Evolutionary conservation across 352 stramenopile species (phyloP).

Genomic region (Phytophthora nicotianae): DNA sequence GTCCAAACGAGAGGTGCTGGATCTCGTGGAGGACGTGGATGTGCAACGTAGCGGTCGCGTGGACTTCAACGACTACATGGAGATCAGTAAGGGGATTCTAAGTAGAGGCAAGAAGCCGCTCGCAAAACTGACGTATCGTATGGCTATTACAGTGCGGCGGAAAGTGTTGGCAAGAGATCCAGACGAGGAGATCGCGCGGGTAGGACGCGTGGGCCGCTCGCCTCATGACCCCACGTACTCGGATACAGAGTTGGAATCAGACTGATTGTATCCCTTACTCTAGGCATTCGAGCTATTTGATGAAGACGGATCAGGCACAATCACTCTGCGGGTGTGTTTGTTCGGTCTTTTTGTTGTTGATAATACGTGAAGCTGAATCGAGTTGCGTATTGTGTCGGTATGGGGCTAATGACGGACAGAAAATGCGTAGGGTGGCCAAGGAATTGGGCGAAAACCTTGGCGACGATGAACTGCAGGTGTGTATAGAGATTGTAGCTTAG

Average conservation of each 20-base stretch:
- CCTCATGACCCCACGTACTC: conserved; percentile 22
- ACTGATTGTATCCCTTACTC: conserved; percentile 25
- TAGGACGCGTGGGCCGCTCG: conserved; percentile 33
- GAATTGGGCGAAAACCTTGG: conserved; percentile 93
- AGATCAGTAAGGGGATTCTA: conserved; percentile 76
- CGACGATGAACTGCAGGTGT: conserved; percentile 90
- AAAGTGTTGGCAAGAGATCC: conserved; percentile 88
- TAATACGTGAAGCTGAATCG: conserved; percentile 23
- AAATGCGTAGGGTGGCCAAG: conserved; percentile 92
- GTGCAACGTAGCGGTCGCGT: conserved; percentile 83
- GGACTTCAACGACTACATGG: conserved; percentile 91
- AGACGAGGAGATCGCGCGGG: conserved; percentile 92
- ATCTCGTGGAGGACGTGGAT: conserved; percentile 91
- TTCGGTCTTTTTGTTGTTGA: conserved; percentile 9
- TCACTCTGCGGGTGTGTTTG: conserved; percentile 73
- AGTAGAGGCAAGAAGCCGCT: neutral
- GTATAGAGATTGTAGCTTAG: neutral
- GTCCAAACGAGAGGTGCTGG: conserved; percentile 88
- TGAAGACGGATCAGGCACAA: conserved; percentile 89
- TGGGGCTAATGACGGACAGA: conserved; percentile 42
- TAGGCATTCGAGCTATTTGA: conserved; percentile 96
- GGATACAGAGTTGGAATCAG: conserved; percentile 23
- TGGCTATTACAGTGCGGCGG: conserved; percentile 57
- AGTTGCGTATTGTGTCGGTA: conserved; percentile 10
- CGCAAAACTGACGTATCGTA: conserved; percentile 9